Base-by-base conservation (phyloP, 257 asterid species). In the Solanum pimpinellifolium region DNA sequence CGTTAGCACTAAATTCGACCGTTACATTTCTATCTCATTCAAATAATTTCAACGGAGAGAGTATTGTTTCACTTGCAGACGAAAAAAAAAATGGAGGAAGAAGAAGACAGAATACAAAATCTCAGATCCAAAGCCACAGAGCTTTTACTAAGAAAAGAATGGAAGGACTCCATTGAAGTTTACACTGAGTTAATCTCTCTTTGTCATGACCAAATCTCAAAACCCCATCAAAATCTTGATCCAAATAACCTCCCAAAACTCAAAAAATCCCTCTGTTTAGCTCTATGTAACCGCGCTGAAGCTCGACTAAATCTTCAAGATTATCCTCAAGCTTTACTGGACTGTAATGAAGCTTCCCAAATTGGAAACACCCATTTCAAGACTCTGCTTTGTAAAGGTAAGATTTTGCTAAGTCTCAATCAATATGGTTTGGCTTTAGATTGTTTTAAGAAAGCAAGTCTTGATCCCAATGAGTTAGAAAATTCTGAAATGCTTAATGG, bases 81-180 rank as follows among this genome's bases (percentile, higher is more conserved):
- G 39, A 37, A 37, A 29, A 29, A 68, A 70, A 72, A 91, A 76
- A 85, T 88, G 59, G 90, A 66, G 44, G 90, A 86, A 85, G 93
- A 90, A 83, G 97, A 90, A 74, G 93, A 89, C 21, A 90, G 29
- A 84, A 83, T 96, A 72, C 96, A 92, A 37, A 88, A 90, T 69
- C 92, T 96, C 72, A 92, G 98, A 91, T 93, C 95, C 82, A 94
- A 95, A 91, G 99, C 99, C 85, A 88, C 96, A 33, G 98, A 96
- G 31, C 93, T 93, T 14, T 94, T 95, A 39, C 89, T 96, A 9
- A 90, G 95, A 91, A 96, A 96, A 92, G 97, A 96, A 86, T 95
- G 91, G 92, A 87, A 78, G 37, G 93, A 74, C 13, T 91, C 95
- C 86, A 91, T 92, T 7, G 88, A 94, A 83, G 86, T 90, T 56